Evolutionary conservation across 208 protist genomes (phyloP), one percentile per base, ranked within the genome.

Genomic region (Acanthamoeba royreba): DNA sequence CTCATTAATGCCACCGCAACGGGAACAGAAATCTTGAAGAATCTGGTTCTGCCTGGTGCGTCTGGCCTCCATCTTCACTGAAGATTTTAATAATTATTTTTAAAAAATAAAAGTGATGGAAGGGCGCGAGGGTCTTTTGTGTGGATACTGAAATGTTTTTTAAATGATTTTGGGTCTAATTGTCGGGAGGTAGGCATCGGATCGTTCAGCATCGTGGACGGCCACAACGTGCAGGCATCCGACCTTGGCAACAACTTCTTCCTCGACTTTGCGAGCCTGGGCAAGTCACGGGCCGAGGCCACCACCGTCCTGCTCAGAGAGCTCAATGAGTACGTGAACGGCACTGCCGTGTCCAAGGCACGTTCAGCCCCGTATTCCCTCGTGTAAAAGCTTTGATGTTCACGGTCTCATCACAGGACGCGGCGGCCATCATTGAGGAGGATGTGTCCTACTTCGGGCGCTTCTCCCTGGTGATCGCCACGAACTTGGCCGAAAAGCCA

Each of bases 211-310:
- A 94, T 99, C 22, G 98, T 99, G 3, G 99, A 99, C 94, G 98
- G 97, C 66, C 77, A 93, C 15, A 72, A 95, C 8, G 98, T 99
- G 2, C 96, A 92, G 11, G 91, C 92, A 1, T 93, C 94, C 8
- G 97, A 99, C 55, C 86, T 99, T 2, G 98, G 98, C n/a, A 98
- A 98, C 61, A 99, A 99, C 94, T 99, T 99, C 94, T 99, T 99
- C 93, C 85, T 99, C 33, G 87, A 96, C 1, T 42, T 92, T 4
- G 47, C 53, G 3, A 93, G 94, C 53, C 53, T 98, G 47, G 97
- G 97, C 45, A 47, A 95, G 45, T 88, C 98, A 9, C 91, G 98
- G 15, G 98, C 98, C 2, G 55, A 95, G 46, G 94, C 95, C 42
- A 94, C 98, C 66, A 96, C 96, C 79, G 43, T 94, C 55, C 95